These are phyloP conservation scores for Stephanodiscus minutulus DNA, from an alignment of 108 stramenopile species.

Conservation along the genomic window DNA sequence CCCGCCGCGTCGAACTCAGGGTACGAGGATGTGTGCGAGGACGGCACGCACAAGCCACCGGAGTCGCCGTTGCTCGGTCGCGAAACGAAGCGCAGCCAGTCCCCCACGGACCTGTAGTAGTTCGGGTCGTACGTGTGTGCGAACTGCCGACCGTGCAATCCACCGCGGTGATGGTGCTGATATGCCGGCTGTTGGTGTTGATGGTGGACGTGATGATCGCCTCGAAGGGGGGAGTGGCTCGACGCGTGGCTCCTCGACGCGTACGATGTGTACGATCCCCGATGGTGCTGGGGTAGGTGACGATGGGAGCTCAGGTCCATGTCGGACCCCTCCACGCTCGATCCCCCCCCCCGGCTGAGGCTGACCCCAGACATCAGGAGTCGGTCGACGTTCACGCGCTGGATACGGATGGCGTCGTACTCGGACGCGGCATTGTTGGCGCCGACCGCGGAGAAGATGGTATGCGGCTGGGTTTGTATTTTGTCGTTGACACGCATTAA, in stretches of 20 bases:
- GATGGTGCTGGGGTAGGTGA: not conserved
- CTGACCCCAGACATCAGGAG: slow-evolving; percentile 12
- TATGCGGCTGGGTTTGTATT: too few relatives aligned
- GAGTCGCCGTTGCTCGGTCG: slow-evolving; percentile 4
- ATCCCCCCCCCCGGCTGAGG: not conserved
- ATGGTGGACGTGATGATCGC: not conserved
- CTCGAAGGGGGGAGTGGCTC: not conserved
- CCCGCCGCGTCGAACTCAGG: not conserved
- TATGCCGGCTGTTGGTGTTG: not conserved
- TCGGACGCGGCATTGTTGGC: not conserved
- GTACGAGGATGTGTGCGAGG: not conserved
- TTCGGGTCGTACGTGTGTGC: slow-evolving; percentile 21
- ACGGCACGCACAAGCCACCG: not conserved
- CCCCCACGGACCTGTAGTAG: slow-evolving; percentile 18
- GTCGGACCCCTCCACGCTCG: slow-evolving; percentile 1
- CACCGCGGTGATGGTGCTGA: not conserved
- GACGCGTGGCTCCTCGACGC: slow-evolving; percentile 14
- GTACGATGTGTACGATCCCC: not conserved
- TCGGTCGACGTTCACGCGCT: slow-evolving; percentile 38
- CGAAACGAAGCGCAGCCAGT: slow-evolving; percentile 36
- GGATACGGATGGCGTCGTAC: slow-evolving; percentile 16
- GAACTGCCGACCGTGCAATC: not conserved
- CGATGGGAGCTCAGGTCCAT: not conserved
- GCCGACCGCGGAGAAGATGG: not conserved
- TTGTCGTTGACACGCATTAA: not conserved